Evolutionary conservation across 2,329 filamentous ascomycete genomes (phyloP).

Genomic region (Penicillium paneum): DNA sequence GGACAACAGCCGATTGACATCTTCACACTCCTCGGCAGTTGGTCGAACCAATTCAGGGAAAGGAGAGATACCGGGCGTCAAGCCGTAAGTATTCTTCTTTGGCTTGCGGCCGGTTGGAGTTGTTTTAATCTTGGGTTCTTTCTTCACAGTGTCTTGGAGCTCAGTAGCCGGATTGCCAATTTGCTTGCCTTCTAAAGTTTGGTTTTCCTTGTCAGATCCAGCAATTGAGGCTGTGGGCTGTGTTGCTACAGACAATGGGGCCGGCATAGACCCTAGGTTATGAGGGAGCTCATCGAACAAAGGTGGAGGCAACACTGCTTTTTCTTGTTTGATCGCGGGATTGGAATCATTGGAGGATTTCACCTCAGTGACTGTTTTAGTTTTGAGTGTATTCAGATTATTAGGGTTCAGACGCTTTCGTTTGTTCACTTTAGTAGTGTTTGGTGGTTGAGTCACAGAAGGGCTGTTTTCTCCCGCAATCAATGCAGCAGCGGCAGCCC

Average conservation of each 20-base stretch:
- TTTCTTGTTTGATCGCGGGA: conserved; percentile 10
- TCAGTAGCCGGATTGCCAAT: conserved; percentile 5
- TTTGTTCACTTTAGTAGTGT: neutral
- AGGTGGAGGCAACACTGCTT: neutral
- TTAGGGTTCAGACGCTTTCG: neutral
- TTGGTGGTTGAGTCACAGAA: neutral
- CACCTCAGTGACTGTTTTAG: neutral
- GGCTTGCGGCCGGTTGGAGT: conserved; percentile 9
- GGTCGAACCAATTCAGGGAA: conserved; percentile 67
- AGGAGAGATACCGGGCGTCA: conserved; percentile 57
- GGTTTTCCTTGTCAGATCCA: conserved; percentile 10
- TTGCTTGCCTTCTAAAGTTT: conserved; percentile 8
- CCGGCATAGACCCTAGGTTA: conserved; percentile 48
- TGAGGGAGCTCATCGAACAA: conserved; percentile 52
- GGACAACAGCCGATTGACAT: conserved; percentile 65
- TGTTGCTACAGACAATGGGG: neutral
- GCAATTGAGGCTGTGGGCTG: neutral
- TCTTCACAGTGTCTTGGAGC: conserved; percentile 14
- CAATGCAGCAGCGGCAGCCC: conserved; percentile 22
- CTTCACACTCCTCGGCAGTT: conserved; percentile 64
- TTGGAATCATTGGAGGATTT: neutral
- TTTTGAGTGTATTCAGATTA: neutral
- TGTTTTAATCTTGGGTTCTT: neutral
- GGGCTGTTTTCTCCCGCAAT: conserved; percentile 9
- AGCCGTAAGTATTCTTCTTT: conserved; percentile 45